These are phyloP conservation scores for Verticillium klebahnii DNA, from an alignment of 2,329 filamentous ascomycete species.

Conservation along the genomic window DNA sequence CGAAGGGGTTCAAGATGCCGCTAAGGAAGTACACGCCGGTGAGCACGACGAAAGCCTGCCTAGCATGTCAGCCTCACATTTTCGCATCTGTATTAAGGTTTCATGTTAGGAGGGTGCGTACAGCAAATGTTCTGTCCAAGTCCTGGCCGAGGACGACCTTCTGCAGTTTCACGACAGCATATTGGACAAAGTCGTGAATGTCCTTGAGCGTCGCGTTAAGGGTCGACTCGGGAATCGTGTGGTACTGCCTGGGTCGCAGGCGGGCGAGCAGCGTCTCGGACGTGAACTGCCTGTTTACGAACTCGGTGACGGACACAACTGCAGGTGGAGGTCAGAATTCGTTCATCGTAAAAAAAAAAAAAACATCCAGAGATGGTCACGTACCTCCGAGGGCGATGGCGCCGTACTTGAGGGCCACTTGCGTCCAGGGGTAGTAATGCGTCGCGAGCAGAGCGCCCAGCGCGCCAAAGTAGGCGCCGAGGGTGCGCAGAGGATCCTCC, in stretches of 20 bases:
- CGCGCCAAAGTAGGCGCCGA: constrained; percentile 3
- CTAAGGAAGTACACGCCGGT: constrained; percentile 1
- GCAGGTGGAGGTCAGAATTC: neutral
- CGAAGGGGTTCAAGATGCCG: constrained; percentile 1
- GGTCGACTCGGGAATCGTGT: neutral
- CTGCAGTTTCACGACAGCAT: constrained; percentile 1
- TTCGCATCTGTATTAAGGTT: too few relatives aligned
- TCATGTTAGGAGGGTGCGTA: neutral
- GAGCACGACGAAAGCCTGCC: neutral
- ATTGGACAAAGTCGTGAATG: constrained; percentile 6
- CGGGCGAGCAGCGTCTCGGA: constrained; percentile 1
- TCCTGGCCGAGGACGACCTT: constrained; percentile 3
- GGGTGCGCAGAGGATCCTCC: constrained; percentile 6
- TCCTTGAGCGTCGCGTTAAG: constrained; percentile 6
- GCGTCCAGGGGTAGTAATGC: constrained; percentile 6
- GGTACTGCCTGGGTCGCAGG: constrained; percentile 1
- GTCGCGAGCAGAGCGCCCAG: constrained; percentile 2
- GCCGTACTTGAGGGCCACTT: constrained; percentile 2
- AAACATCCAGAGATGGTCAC: neutral
- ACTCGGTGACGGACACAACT: constrained; percentile 5
- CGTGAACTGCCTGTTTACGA: constrained; percentile 3
- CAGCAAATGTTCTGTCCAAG: constrained; percentile 2
- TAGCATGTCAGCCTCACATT: neutral
- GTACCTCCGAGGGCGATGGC: constrained; percentile 5
- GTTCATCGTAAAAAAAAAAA: neutral